Conservation (phyloP, 805 yeast species). For the Ogataea sp. region DNA sequence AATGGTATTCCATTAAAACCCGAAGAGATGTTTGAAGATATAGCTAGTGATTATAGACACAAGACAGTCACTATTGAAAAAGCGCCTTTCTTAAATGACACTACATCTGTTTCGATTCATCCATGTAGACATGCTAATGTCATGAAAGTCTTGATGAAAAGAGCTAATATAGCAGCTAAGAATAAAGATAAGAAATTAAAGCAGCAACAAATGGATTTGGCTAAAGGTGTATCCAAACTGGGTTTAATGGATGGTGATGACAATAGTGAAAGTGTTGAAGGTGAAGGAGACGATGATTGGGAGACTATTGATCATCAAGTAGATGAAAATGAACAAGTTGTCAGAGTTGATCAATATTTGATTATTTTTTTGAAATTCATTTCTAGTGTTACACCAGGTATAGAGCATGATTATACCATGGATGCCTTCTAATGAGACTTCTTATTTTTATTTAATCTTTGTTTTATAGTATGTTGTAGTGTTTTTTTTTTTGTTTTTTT, state of each 20-base stretch:
- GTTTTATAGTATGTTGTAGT: neutral
- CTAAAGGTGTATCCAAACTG: slow-evolving; percentile 36
- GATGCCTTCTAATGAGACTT: slow-evolving; percentile 78
- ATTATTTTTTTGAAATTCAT: slow-evolving; percentile 88
- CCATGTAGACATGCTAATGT: slow-evolving; percentile 95
- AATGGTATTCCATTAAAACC: slow-evolving; percentile 86
- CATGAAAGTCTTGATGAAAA: slow-evolving; percentile 78
- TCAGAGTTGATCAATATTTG: slow-evolving; percentile 87
- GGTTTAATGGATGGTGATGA: slow-evolving; percentile 33
- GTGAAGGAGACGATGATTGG: slow-evolving; percentile 15
- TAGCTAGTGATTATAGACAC: slow-evolving; percentile 82
- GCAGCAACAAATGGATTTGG: slow-evolving; percentile 13
- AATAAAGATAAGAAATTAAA: neutral
- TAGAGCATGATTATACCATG: slow-evolving; percentile 98
- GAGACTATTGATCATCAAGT: slow-evolving; percentile 11
- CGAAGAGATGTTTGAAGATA: slow-evolving; percentile 89
- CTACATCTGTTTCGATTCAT: slow-evolving; percentile 83
- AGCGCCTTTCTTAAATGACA: slow-evolving; percentile 72
- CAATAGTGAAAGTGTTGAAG: slow-evolving; percentile 25
- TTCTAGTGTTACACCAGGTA: slow-evolving; percentile 95
- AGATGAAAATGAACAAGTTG: slow-evolving; percentile 22
- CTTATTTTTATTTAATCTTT: no score
- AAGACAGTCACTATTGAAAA: slow-evolving; percentile 95
- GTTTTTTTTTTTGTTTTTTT: neutral
- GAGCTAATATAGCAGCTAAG: slow-evolving; percentile 46